Evolutionary conservation across 2,329 filamentous ascomycete genomes (phyloP), one percentile per base, ranked within the genome.

Genomic region (Monascus ruber): DNA sequence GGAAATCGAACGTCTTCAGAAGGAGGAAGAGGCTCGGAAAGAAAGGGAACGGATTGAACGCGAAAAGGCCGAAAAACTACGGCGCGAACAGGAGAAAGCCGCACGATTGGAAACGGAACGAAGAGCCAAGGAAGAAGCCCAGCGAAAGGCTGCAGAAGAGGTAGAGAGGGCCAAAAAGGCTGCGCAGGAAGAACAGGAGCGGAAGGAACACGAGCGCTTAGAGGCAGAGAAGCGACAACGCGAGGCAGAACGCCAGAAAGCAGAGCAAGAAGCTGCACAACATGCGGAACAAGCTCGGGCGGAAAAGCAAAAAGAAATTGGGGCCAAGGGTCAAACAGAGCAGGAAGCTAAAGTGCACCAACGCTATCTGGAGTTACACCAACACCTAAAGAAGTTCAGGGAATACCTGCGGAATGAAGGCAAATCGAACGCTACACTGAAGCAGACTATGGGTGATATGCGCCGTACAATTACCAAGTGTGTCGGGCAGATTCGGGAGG

Each of bases 381-480:
- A 76, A 43, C 76, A 74, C 32, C 69, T 93, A 24, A 93, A 80
- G 53, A 53, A 65, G 5, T 59, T 79, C 47, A 67, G 76, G 9
- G 56, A 74, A 42, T 69, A 72, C 29, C 63, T 83, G 38, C 53
- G 56, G 2, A 62, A 71, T 4, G 69, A 79, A 48, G 69, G 69
- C 4, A 76, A 77, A 50, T 64, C 67, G 24, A 75, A 80, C 58
- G 51, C 58, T 47, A 60, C 54, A 2, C 62, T 87, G 26, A 85
- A 85, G 58, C 69, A 71, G 37, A 72, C 75, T 29, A 72, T 85
- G 54, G 81, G 83, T 28, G 76, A 85, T 39, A 77, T 84, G 69
- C 73, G 85, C 32, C 71, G 85, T 42, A 74, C 79, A 33, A 78
- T 91, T 38, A 74, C 75, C 31, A 83, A 81, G 51, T 78, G 73